Conservation (phyloP, 345 rosid genomes). For the Fremontodendron californicum region DNA sequence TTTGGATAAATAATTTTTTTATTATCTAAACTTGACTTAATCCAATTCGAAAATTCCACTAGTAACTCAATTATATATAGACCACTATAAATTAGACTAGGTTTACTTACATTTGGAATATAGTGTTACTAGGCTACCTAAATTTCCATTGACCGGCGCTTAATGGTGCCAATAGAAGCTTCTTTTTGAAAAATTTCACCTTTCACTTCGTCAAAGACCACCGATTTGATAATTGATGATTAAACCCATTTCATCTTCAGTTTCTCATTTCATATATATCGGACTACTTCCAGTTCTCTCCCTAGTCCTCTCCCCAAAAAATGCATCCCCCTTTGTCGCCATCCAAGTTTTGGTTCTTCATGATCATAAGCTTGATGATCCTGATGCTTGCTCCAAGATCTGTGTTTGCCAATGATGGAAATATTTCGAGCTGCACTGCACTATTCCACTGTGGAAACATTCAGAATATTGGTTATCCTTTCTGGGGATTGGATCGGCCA, state of each 20-base stretch:
- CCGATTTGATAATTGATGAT: neutral
- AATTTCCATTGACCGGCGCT: neutral
- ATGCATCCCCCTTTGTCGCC: constrained; percentile 3
- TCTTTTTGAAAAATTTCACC: constrained; percentile 8
- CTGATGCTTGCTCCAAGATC: constrained; percentile 13
- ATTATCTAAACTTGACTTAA: too few species aligned
- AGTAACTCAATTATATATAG: neutral
- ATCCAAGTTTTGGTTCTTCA: neutral
- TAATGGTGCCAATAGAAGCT: constrained; percentile 21
- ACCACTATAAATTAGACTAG: neutral
- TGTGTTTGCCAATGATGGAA: constrained; percentile 24
- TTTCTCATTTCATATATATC: neutral
- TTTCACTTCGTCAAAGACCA: neutral
- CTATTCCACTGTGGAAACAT: constrained; percentile 14
- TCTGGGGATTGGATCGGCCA: constrained; percentile 14
- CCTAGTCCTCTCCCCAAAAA: neutral
- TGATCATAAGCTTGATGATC: constrained; percentile 7
- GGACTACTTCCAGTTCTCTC: neutral
- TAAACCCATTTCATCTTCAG: constrained; percentile 16
- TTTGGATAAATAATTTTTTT: too few species aligned
- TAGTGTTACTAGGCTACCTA: neutral
- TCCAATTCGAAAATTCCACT: too few species aligned
- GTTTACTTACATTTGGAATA: neutral
- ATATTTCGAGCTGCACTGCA: neutral
- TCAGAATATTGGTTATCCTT: constrained; percentile 18